These are phyloP conservation scores for Blastobotrys illinoisensis DNA, from an alignment of 1,139 yeast species.

Conservation along the genomic window DNA sequence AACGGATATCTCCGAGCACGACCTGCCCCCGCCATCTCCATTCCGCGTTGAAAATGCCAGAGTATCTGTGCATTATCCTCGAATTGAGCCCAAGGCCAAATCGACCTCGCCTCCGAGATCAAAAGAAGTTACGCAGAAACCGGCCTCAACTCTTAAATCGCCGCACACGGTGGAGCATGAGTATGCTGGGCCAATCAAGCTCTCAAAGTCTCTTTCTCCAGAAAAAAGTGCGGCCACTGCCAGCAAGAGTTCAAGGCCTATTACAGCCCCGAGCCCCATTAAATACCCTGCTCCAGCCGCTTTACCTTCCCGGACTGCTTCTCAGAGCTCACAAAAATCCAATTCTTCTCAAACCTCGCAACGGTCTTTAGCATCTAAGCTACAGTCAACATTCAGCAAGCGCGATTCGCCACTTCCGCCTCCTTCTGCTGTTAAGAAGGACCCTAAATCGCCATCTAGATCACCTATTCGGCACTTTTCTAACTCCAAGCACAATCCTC, in stretches of 20 bases:
- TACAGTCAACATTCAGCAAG: not conserved
- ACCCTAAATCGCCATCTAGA: not conserved
- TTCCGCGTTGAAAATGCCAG: not conserved
- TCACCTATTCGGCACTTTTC: not conserved
- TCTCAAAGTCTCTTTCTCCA: not conserved
- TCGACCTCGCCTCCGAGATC: not conserved
- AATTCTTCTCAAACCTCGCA: not conserved
- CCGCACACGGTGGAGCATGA: not conserved
- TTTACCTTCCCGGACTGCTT: not conserved
- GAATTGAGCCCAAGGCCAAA: slow-evolving; percentile 5
- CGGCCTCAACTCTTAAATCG: not conserved
- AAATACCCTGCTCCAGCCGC: not conserved
- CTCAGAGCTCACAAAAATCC: not conserved
- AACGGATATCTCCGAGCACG: not conserved
- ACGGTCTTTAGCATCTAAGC: not conserved
- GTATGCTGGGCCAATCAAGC: not conserved
- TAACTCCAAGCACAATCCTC: not conserved
- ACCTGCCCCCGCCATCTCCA: not conserved
- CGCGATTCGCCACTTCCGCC: not conserved
- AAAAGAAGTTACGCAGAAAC: not conserved
- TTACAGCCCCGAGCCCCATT: not conserved
- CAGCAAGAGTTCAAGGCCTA: not conserved
- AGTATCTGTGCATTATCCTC: slow-evolving; percentile 11
- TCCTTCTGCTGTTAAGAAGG: not conserved
- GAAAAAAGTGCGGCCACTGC: not conserved